Percentiles rank a stretch among this genome's conserved stretches.
These are phyloP conservation scores for Podospora pseudopauciseta DNA, from an alignment of 495 filamentous ascomycete genomes.

Conservation along the genomic window DNA sequence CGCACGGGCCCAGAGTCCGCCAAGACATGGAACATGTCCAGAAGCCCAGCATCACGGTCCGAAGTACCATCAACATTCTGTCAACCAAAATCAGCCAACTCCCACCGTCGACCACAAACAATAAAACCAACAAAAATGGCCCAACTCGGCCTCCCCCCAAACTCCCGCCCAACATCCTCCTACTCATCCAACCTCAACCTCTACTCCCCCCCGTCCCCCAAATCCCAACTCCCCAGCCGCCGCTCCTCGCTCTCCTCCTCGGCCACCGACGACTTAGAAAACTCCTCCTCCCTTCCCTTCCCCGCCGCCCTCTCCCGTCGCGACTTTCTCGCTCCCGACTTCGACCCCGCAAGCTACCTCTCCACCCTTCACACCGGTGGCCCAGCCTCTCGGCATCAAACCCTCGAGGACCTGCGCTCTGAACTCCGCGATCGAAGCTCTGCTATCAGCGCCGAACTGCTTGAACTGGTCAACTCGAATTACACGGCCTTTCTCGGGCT, in stretches of 20 bases:
- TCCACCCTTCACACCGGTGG: conserved; percentile 57
- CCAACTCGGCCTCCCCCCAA: conserved; percentile 31
- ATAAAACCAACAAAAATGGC: conserved; percentile 27
- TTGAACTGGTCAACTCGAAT: conserved; percentile 91
- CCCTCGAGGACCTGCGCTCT: conserved; percentile 84
- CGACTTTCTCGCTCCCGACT: conserved; percentile 73
- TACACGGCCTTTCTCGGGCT: conserved; percentile 86
- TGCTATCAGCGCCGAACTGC: conserved; percentile 72
- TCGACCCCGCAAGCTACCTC: conserved; percentile 79
- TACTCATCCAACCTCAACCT: conserved; percentile 30
- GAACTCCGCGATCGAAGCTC: conserved; percentile 77
- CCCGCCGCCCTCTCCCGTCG: conserved; percentile 72
- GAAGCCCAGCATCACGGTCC: neutral
- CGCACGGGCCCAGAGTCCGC: neutral
- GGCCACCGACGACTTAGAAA: conserved; percentile 49
- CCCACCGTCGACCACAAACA: neutral
- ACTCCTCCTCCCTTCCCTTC: conserved; percentile 66
- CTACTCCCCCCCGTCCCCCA: conserved; percentile 28
- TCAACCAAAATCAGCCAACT: neutral
- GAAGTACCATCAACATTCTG: neutral
- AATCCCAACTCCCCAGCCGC: conserved; percentile 13
- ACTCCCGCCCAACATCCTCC: conserved; percentile 31
- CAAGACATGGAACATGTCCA: neutral
- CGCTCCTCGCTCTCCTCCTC: conserved; percentile 29
- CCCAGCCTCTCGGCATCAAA: conserved; percentile 67